phyloP scores from a whole-genome alignment of 441 rosid genomes.

The Gossypium gossypioides region DNA sequence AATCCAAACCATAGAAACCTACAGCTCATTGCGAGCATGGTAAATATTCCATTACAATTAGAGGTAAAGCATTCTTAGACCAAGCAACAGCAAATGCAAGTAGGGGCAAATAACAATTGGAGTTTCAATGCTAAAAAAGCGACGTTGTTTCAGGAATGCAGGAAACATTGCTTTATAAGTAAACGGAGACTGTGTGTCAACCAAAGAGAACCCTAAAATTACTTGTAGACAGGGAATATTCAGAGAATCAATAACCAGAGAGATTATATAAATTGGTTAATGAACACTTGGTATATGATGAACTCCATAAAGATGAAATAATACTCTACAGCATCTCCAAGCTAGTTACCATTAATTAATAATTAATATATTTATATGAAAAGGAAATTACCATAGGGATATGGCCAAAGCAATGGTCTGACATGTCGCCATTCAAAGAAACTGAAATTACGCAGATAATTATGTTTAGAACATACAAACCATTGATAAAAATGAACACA shows the following conservation, averaged over 20 bases:
- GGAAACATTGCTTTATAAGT: background rate
- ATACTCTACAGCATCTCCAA: background rate
- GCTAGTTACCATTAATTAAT: background rate
- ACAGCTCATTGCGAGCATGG: background rate
- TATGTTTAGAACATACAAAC: slow-evolving; percentile 22
- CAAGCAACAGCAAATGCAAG: background rate
- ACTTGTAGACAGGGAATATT: background rate
- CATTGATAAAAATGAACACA: background rate
- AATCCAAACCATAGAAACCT: background rate
- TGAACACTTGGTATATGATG: background rate
- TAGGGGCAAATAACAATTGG: background rate
- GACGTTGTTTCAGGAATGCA: background rate
- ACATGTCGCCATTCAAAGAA: slow-evolving; percentile 27
- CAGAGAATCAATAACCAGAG: background rate
- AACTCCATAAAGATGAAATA: background rate
- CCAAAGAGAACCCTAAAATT: background rate
- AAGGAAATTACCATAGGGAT: slow-evolving; percentile 45
- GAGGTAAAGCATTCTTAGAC: background rate
- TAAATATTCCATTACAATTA: background rate
- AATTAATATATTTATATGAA: slow-evolving; percentile 8
- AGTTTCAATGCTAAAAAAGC: background rate
- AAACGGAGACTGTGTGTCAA: background rate
- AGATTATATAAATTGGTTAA: too few species aligned
- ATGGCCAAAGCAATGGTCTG: slow-evolving; percentile 27
- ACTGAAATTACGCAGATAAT: slow-evolving; percentile 35